Evolutionary conservation across 2,329 filamentous ascomycete species (phyloP), one percentile per base, ranked within the genome.

Genomic region (Bipolaris sorokiniana): DNA sequence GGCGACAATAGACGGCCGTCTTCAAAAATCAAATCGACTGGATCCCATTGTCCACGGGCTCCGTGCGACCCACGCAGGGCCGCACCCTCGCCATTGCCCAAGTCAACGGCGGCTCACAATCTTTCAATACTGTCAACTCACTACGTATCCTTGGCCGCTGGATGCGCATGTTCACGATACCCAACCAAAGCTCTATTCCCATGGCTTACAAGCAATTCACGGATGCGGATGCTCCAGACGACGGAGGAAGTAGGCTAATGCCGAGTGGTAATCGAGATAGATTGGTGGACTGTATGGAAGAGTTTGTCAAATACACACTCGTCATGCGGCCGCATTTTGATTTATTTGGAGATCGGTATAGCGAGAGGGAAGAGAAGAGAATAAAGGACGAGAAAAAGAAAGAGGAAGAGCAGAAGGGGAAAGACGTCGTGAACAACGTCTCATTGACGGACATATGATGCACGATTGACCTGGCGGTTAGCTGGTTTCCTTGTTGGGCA

Each of bases 21-120:
- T 89, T 89, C 79, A 89, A 89, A 62, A 87, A 88, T 62, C 86
- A 89, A 62, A 89, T 89, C 46, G 87, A 90, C 71, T 89, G 87
- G 88, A 87, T 89, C 37, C 87, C 87, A 0, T 77, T 90, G 0
- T 82, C 78, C 1, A 83, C 83, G 0, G 86, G 87, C 22, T 84
- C 83, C 7, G 83, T 90, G 0, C 83, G 87, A 0, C 87, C 86
- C 0, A 89, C 87, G 0, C 87, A 90, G 74, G 87, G 87, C 33
- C 81, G 86, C 0, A 89, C 86, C 0, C 77, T 90, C 0, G 83
- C 83, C 1, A 80, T 89, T 20, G 83, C 84, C 0, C 85, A 88
- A 69, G 86, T 89, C 0, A 84, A 79, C 50, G 87, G 87, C 15
- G 87, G 87, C 0, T 87, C 83, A 0, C 87, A 89, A 69, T 86